A percentile compares a stretch with the other conserved stretches of the same genome.
These are phyloP conservation scores for Apiospora koreana DNA, from an alignment of 2,329 filamentous ascomycete genomes.

Conservation along the genomic window DNA sequence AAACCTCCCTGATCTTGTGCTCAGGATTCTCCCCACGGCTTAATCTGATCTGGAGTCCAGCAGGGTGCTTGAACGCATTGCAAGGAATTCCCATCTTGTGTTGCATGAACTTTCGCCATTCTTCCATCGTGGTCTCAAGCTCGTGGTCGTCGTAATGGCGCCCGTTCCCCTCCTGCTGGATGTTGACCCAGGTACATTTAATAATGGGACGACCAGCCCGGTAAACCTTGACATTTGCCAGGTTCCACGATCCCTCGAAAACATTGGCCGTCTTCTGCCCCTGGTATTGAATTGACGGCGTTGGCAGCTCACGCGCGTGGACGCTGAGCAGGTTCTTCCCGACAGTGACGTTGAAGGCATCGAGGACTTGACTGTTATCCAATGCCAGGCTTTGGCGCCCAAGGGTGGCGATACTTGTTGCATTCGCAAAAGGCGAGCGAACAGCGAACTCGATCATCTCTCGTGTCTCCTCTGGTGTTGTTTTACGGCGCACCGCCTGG, in stretches of 20 bases:
- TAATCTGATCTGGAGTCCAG: not conserved
- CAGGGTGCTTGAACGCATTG: not conserved
- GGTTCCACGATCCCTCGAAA: slow-evolving; percentile 69
- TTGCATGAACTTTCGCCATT: slow-evolving; percentile 40
- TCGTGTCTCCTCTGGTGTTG: slow-evolving; percentile 61
- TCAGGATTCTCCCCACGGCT: not conserved
- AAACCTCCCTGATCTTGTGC: slow-evolving; percentile 23
- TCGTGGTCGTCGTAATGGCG: not conserved
- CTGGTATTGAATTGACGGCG: slow-evolving; percentile 64
- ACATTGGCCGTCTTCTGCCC: slow-evolving; percentile 32
- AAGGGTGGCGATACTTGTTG: slow-evolving; percentile 60
- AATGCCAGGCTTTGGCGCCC: slow-evolving; percentile 62
- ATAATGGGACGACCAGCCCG: slow-evolving; percentile 47
- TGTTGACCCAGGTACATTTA: slow-evolving; percentile 52
- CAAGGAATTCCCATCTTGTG: slow-evolving; percentile 38
- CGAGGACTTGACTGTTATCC: slow-evolving; percentile 48
- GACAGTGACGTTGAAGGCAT: slow-evolving; percentile 50
- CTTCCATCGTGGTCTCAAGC: slow-evolving; percentile 23
- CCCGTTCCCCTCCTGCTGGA: not conserved
- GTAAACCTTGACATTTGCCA: slow-evolving; percentile 58
- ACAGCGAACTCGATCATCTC: slow-evolving; percentile 75
- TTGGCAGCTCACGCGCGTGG: slow-evolving; percentile 64
- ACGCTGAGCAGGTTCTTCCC: slow-evolving; percentile 68
- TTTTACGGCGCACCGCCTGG: slow-evolving; percentile 62
- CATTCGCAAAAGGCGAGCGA: slow-evolving; percentile 66